These are phyloP conservation scores for Podospora pseudocomata DNA, from an alignment of 495 filamentous ascomycete genomes.

Conservation along the genomic window DNA sequence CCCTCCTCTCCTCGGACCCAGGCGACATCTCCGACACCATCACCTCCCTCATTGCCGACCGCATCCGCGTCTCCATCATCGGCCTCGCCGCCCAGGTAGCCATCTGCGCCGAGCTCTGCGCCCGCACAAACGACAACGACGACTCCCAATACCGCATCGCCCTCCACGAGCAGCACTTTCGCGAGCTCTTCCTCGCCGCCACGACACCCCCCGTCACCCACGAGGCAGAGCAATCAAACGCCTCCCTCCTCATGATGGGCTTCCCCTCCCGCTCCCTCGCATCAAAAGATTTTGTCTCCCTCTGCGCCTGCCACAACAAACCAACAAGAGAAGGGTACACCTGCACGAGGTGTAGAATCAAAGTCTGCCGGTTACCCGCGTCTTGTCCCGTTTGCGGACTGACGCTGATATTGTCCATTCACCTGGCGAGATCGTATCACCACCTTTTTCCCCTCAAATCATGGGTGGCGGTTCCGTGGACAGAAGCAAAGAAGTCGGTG, in stretches of 20 bases:
- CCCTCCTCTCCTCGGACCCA: conserved; percentile 83
- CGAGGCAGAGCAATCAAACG: conserved; percentile 55
- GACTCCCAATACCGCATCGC: conserved; percentile 75
- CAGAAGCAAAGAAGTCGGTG: conserved; percentile 51
- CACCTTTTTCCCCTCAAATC: conserved; percentile 90
- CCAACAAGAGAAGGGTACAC: conserved; percentile 84
- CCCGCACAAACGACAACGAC: conserved; percentile 76
- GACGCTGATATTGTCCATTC: conserved; percentile 93
- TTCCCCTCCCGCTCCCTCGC: conserved; percentile 92
- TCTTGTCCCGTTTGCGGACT: conserved; percentile 89
- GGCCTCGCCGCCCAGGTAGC: conserved; percentile 87
- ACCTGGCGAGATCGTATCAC: conserved; percentile 91
- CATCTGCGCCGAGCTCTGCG: conserved; percentile 87
- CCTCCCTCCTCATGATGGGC: conserved; percentile 92
- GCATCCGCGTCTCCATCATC: conserved; percentile 81
- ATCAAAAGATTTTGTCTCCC: conserved; percentile 55
- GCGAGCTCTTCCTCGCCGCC: conserved; percentile 78
- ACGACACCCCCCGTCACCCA: conserved; percentile 86
- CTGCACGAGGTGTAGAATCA: conserved; percentile 82
- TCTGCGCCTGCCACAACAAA: conserved; percentile 88
- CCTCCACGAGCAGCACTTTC: conserved; percentile 83
- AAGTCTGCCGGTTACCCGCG: conserved; percentile 87
- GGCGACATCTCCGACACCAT: conserved; percentile 95
- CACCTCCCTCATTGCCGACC: conserved; percentile 65
- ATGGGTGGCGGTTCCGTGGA: conserved; percentile 88